Evolutionary conservation across 208 protist genomes (phyloP).

Genomic region (Plasmodiophora brassicae): DNA sequence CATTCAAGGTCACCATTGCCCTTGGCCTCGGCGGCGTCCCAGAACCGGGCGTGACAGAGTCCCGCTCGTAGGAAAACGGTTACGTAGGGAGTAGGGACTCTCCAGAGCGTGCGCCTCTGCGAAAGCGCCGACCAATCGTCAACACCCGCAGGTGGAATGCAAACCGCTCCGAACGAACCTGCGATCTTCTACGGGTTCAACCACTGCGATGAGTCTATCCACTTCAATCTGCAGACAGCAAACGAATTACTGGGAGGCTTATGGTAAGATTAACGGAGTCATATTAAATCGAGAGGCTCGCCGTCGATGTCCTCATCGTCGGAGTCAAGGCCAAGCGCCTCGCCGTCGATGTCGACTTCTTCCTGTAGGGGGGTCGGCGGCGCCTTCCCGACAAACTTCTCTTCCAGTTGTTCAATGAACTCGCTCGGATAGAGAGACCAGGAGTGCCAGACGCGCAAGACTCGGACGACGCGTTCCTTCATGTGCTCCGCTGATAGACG

Average conservation of each 20-base stretch:
- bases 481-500: conserved; percentile 1
- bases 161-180: too few relatives aligned
- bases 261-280: neutral
- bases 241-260: neutral
- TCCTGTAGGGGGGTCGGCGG: neutral
- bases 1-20: too few relatives aligned
- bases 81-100: too few relatives aligned
- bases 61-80: too few relatives aligned
- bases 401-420: conserved; percentile 7
- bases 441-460: neutral
- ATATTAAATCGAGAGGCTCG: neutral
- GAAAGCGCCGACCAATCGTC: too few relatives aligned
- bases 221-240: too few relatives aligned
- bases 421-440: neutral
- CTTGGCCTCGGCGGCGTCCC: too few relatives aligned
- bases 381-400: conserved; percentile 14
- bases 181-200: too few relatives aligned
- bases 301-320: neutral
- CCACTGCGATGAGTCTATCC: too few relatives aligned
- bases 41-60: too few relatives aligned
- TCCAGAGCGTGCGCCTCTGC: too few relatives aligned
- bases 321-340: neutral
- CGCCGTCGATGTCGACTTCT: neutral
- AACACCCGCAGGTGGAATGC: too few relatives aligned
- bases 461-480: neutral